These are phyloP conservation scores for Exophiala dermatitidis DNA, from an alignment of 2,329 filamentous ascomycete genomes.

Conservation along the genomic window DNA sequence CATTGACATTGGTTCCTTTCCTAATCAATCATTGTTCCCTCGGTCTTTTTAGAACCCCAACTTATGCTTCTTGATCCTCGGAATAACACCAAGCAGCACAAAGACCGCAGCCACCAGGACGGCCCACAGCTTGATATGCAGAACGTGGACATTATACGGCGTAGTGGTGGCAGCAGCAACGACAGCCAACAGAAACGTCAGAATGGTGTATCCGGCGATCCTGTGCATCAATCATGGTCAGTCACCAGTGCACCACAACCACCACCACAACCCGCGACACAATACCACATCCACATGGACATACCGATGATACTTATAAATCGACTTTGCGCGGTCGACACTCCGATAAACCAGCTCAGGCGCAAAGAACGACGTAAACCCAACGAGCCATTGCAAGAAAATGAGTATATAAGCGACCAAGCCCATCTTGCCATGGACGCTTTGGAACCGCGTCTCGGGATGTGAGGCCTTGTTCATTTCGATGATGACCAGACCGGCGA, in stretches of 20 bases:
- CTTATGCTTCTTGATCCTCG: constrained; percentile 76
- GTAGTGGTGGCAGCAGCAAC: constrained; percentile 70
- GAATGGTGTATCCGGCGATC: constrained; percentile 63
- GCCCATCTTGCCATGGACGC: constrained; percentile 75
- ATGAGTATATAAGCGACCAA: constrained; percentile 64
- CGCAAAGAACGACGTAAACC: constrained; percentile 72
- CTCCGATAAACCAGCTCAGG: constrained; percentile 66
- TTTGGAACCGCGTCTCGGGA: constrained; percentile 64
- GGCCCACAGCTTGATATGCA: constrained; percentile 71
- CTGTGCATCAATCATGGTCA: constrained; percentile 36
- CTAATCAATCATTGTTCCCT: background rate
- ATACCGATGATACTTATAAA: constrained; percentile 76
- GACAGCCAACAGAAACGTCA: constrained; percentile 65
- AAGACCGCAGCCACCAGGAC: constrained; percentile 60
- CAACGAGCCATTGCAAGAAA: constrained; percentile 65
- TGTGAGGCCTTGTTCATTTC: constrained; percentile 70
- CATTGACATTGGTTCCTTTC: too few relatives aligned
- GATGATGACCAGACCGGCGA: constrained; percentile 39
- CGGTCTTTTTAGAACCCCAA: constrained; percentile 50
- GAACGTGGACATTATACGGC: constrained; percentile 59
- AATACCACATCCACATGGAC: background rate
- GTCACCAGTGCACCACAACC: background rate
- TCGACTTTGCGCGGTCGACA: constrained; percentile 66
- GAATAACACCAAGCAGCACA: constrained; percentile 63
- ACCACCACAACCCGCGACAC: too few relatives aligned